Evolutionary conservation across 495 filamentous ascomycete species (phyloP).

Genomic region (Neurospora sp.): DNA sequence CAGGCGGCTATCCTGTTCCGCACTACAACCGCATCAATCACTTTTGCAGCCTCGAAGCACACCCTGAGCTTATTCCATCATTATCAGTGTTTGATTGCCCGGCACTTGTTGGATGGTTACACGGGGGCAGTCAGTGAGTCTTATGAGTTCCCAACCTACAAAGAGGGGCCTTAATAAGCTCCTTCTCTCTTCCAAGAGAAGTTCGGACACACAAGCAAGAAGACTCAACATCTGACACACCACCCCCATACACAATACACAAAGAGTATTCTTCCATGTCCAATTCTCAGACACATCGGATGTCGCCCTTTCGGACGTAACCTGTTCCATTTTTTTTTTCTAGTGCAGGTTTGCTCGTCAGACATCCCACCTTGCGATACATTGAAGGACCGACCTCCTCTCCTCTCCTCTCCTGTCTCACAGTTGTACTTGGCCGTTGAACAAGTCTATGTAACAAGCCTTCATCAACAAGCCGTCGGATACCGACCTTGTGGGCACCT

Average conservation of each 20-base stretch:
- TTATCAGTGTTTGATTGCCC: background rate
- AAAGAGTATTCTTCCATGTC: background rate
- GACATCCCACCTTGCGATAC: background rate
- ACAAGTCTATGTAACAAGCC: background rate
- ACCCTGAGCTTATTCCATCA: background rate
- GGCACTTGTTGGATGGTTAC: background rate
- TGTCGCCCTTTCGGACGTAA: background rate
- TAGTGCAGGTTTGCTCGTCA: background rate
- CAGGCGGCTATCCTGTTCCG: conserved; percentile 1
- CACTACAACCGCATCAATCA: background rate
- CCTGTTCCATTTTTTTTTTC: background rate
- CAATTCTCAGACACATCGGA: background rate
- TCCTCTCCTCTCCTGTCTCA: background rate
- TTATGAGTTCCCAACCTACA: background rate
- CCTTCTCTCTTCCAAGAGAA: background rate
- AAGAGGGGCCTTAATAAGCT: background rate
- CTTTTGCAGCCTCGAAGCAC: background rate
- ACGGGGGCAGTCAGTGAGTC: background rate
- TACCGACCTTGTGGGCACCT: background rate
- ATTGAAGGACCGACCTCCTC: background rate
- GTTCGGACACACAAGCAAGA: background rate
- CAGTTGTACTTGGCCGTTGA: background rate
- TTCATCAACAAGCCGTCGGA: background rate
- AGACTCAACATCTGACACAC: background rate
- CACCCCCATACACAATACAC: background rate